A percentile compares a stretch with the other conserved stretches of the same genome.
Conservation (phyloP, 2,329 filamentous ascomycete species). For the Alternaria triticimaculans region DNA sequence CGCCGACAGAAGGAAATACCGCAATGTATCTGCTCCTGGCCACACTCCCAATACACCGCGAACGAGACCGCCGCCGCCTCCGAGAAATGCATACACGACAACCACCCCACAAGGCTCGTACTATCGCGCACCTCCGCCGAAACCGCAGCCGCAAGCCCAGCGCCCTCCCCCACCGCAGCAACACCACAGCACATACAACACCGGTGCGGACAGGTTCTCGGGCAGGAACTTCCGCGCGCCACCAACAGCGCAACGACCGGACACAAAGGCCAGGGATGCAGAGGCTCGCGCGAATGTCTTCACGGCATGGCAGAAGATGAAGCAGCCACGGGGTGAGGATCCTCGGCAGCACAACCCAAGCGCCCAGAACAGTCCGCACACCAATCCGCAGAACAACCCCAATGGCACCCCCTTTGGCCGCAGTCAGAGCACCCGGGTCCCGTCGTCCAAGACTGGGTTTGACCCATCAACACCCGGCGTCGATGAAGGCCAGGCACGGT, state of each 20-base stretch:
- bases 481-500: conserved; percentile 65
- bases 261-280: conserved; percentile 44
- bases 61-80: conserved; percentile 52
- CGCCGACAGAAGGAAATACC: conserved; percentile 61
- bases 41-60: conserved; percentile 51
- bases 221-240: conserved; percentile 50
- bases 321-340: conserved; percentile 43
- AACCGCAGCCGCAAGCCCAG: conserved; percentile 29
- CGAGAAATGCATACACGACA: conserved; percentile 52
- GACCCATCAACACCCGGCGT: conserved; percentile 64
- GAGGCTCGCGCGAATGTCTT: conserved; percentile 54
- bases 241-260: conserved; percentile 42
- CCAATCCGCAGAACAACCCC: conserved; percentile 34
- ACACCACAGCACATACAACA: conserved; percentile 40
- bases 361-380: conserved; percentile 8
- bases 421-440: conserved; percentile 51
- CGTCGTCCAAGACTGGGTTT: conserved; percentile 63
- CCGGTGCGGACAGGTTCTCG: conserved; percentile 54
- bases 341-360: conserved; percentile 29
- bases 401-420: conserved; percentile 49
- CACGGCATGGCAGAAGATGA: conserved; percentile 59
- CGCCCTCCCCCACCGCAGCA: conserved; percentile 37
- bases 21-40: conserved; percentile 35
- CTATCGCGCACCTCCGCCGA: conserved; percentile 41
- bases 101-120: conserved; percentile 43